Base-by-base conservation (phyloP, 2,329 filamentous ascomycete genomes). In the Fusarium citri region DNA sequence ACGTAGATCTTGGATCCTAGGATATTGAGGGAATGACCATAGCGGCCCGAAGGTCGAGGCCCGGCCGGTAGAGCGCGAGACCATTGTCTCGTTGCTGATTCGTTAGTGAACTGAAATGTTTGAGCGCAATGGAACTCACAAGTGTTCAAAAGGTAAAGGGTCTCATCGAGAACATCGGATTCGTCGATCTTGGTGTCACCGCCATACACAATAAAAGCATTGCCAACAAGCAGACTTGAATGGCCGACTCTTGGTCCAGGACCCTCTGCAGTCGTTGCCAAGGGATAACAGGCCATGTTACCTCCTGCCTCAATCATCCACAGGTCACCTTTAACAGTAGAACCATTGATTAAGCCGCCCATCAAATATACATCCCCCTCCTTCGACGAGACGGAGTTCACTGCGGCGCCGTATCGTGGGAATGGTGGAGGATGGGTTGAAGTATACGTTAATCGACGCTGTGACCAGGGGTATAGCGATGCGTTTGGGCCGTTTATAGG, bases 111-210 rank as follows among this genome's bases (percentile, higher is more conserved):
- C 25, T 23, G 42, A 46, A 49, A 31, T 48, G 64, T 14, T 30
- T 28, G 22, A 8, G 12, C 5, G 11, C 22, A 4, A 16, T 37
- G 5, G 41, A 55, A 85, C 95, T 83, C 86, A 98, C 96, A 98
- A 51, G 96, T 99, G 82, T 99, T 99, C 54, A 99, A 86, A 53
- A 99, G 87, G 81, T 99, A 99, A 15, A 99, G 84, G 1, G 96
- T 98, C 81, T 99, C 95, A 76, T 99, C 96, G 61, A 99, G 84
- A 50, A 93, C 86, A 80, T 99, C 96, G 31, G 89, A 89, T 76
- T 98, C 96, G 58, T 98, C 94, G 78, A 97, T 92, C 81, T 99
- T 99, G 54, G 96, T 99, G 80, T 99, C 97, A 77, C 96, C 96
- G 51, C 96, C 97, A 77, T 98, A 99, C 15, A 99, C 96, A 73